A percentile compares a stretch with the other conserved stretches of the same genome.
Conservation (phyloP, 1,284 basidiomycete genomes). For the Heterobasidion parviporum region DNA sequence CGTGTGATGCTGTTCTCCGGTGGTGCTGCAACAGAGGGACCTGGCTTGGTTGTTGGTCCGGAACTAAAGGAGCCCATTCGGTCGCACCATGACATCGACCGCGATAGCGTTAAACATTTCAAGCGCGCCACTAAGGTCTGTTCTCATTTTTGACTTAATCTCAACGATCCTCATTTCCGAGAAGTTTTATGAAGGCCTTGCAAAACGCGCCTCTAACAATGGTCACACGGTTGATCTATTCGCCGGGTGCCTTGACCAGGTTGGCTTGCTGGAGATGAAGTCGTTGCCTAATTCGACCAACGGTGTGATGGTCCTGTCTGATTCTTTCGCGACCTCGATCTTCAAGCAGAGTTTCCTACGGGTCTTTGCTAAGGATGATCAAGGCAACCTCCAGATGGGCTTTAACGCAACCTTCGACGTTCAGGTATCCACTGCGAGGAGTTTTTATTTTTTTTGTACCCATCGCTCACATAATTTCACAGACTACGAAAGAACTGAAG, state of each 20-base stretch:
- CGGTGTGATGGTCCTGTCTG: constrained; percentile 92
- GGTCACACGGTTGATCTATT: constrained; percentile 96
- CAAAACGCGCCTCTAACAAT: constrained; percentile 91
- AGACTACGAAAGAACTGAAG: constrained; percentile 98
- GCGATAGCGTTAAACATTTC: constrained; percentile 95
- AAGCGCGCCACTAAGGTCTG: constrained; percentile 91
- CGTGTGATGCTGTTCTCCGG: constrained; percentile 96
- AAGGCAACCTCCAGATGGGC: constrained; percentile 92
- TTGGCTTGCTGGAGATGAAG: constrained; percentile 98
- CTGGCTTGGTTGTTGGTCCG: constrained; percentile 93
- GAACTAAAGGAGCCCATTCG: constrained; percentile 97
- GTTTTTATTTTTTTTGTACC: not conserved
- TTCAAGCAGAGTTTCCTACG: constrained; percentile 98
- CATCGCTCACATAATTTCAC: constrained; percentile 4
- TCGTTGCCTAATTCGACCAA: constrained; percentile 93
- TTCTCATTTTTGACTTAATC: not conserved
- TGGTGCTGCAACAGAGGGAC: constrained; percentile 95
- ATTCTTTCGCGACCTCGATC: constrained; percentile 97
- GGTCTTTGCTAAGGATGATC: constrained; percentile 90
- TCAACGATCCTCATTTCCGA: constrained; percentile 4
- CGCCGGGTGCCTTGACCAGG: constrained; percentile 96
- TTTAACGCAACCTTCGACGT: constrained; percentile 99
- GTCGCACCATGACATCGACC: constrained; percentile 98
- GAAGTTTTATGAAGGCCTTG: constrained; percentile 92
- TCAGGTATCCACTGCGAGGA: constrained; percentile 45